Base-by-base conservation (phyloP, 352 stramenopile genomes). In the Phytophthora cryptogea region DNA sequence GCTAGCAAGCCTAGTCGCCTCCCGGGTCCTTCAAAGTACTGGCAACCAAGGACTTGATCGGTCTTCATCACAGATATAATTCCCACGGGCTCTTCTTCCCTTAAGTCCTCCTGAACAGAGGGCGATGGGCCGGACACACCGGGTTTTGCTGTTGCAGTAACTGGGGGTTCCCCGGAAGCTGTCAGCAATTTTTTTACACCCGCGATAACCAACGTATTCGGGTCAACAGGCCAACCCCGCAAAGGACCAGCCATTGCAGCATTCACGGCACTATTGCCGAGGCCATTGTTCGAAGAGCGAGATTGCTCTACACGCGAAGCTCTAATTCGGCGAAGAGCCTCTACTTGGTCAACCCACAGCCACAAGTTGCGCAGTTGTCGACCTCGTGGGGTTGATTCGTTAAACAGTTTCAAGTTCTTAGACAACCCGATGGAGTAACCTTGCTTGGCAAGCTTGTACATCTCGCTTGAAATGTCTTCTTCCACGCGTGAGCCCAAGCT, bases 341-440 rank as follows among this genome's bases (percentile, higher is more conserved):
- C 86, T 8, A 90, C 78, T 70, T 95, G 86, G 36, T 95, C 82
- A 7, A 95, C 80, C 86, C 86, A 95, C n/a, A 80, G 46, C 86
- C 86, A 95, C 14, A 95, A 62, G 48, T 77, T 74, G 2, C 72
- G 75, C 35, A 93, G 55, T 43, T 89, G 71, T 3, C 78, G 78
- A 28, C 79, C 66, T 0, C 74, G 73, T 14, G 60, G 59, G 31
- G 62, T 80, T 6, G 55, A 49, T 10, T 66, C 60, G 13, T 68
- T 72, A 47, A 93, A 92, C 8, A 95, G 54, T 54, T 89, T 84
- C 14, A 92, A 42, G 56, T 88, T 94, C 57, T 86, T 92, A 7
- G 83, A 74, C 8, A 95, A 53, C n/a, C 72, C 72, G 31, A 92
- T 76, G 16, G 83, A 91, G 66, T 93, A 95, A 5, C 86, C 78